These are phyloP conservation scores for Daldinia grandis DNA, from an alignment of 495 filamentous ascomycete genomes.

Conservation along the genomic window DNA sequence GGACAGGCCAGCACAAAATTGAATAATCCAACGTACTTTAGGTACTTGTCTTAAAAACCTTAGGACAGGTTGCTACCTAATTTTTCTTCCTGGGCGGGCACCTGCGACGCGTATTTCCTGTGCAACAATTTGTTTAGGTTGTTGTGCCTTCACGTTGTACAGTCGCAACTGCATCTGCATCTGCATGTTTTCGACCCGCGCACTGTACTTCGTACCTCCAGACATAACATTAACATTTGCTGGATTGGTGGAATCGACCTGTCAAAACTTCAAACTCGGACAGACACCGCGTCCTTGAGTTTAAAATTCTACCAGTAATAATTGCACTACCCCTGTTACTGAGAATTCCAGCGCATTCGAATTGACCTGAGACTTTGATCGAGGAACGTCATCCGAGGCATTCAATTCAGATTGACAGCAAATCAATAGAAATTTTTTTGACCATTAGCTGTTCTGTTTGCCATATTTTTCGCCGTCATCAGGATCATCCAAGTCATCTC, in stretches of 20 bases:
- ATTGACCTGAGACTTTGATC: slow-evolving; percentile 36
- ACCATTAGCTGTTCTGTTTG: slow-evolving; percentile 26
- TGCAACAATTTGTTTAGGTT: slow-evolving; percentile 31
- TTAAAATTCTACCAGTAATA: slow-evolving; percentile 27
- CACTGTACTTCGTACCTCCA: slow-evolving; percentile 26
- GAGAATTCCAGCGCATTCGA: slow-evolving; percentile 37
- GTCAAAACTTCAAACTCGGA: slow-evolving; percentile 15
- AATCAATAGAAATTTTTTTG: slow-evolving; percentile 19
- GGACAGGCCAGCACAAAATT: neutral
- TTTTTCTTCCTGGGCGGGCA: slow-evolving; percentile 22
- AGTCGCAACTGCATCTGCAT: slow-evolving; percentile 19
- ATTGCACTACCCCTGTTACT: slow-evolving; percentile 8
- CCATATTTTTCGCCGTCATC: slow-evolving; percentile 17
- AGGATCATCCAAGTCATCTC: slow-evolving; percentile 26
- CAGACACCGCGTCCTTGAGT: slow-evolving; percentile 25
- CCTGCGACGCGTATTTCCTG: slow-evolving; percentile 31
- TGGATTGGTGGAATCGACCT: slow-evolving; percentile 1
- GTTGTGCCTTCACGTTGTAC: slow-evolving; percentile 19
- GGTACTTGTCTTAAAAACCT: slow-evolving; percentile 15
- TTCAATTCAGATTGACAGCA: slow-evolving; percentile 33
- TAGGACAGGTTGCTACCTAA: slow-evolving; percentile 3
- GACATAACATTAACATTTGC: neutral
- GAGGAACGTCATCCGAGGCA: slow-evolving; percentile 31
- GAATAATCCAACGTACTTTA: neutral
- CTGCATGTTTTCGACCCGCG: slow-evolving; percentile 12